Evolutionary conservation across 1,139 yeast species (phyloP).

Genomic region (Protomyces pachydermus): DNA sequence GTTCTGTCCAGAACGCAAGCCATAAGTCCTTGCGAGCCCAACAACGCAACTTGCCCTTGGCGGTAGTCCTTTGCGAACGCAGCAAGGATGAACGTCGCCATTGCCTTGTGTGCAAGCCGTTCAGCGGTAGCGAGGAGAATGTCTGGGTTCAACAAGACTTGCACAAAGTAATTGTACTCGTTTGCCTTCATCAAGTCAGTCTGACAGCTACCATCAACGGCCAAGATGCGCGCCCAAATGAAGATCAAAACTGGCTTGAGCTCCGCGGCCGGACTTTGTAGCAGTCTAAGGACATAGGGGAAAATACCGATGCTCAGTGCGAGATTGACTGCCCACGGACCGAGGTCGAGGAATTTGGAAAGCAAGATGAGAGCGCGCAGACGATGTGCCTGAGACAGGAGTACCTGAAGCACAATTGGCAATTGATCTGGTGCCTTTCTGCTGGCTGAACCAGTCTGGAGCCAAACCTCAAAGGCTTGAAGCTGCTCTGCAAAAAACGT

Average conservation of each 20-base stretch:
- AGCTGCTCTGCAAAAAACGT: conserved; percentile 92
- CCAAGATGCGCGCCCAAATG: conserved; percentile 97
- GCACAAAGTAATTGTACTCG: conserved; percentile 81
- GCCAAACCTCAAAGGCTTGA: conserved; percentile 95
- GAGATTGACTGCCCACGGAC: conserved; percentile 95
- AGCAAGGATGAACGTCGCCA: conserved; percentile 87
- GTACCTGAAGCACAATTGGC: conserved; percentile 87
- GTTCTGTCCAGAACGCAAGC: conserved; percentile 33
- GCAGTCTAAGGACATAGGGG: conserved; percentile 82
- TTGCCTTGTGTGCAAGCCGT: conserved; percentile 75
- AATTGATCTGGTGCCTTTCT: conserved; percentile 85
- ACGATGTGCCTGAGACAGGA: conserved; percentile 89
- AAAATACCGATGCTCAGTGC: conserved; percentile 92
- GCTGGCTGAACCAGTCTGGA: conserved; percentile 78
- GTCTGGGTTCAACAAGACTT: conserved; percentile 55
- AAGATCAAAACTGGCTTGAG: conserved; percentile 88
- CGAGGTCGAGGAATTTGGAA: conserved; percentile 81
- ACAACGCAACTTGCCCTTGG: conserved; percentile 70
- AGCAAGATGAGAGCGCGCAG: conserved; percentile 78
- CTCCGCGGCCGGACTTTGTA: conserved; percentile 95
- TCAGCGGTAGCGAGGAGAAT: conserved; percentile 42
- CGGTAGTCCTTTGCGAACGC: conserved; percentile 75
- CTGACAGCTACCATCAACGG: conserved; percentile 88
- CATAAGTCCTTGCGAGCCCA: conserved; percentile 20
- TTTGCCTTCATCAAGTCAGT: conserved; percentile 86